phyloP scores from a whole-genome alignment of 2,329 filamentous ascomycete genomes.

The Aspergillus jensenii region DNA sequence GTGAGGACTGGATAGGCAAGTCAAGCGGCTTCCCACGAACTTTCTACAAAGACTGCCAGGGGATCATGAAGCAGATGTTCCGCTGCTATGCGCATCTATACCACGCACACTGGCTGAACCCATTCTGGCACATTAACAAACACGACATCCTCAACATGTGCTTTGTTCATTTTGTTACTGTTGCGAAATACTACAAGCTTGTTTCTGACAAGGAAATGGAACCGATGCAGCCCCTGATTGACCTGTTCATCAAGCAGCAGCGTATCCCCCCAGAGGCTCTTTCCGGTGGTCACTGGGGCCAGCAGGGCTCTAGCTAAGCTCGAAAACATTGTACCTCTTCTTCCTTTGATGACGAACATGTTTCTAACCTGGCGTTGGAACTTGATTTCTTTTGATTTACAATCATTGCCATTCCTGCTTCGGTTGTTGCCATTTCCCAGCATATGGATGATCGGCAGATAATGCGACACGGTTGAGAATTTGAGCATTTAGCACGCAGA shows the following conservation, averaged over 20 bases:
- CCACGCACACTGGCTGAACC: conserved; percentile 88
- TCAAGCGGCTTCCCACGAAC: conserved; percentile 87
- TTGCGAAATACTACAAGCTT: conserved; percentile 77
- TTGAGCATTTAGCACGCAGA: conserved; percentile 39
- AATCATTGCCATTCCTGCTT: conserved; percentile 14
- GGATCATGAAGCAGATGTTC: conserved; percentile 97
- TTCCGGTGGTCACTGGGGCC: conserved; percentile 43
- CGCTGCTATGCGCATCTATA: conserved; percentile 97
- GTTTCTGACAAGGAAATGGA: conserved; percentile 87
- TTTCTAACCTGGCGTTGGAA: conserved; percentile 37
- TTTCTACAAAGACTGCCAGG: conserved; percentile 87
- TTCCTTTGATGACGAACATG: conserved; percentile 22
- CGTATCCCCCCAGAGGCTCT: conserved; percentile 72
- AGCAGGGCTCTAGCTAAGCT: conserved; percentile 34
- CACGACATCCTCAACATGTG: conserved; percentile 77
- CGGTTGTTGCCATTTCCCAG: conserved; percentile 11
- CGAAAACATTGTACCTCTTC: conserved; percentile 7
- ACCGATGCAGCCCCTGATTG: conserved; percentile 92
- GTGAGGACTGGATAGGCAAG: conserved; percentile 83
- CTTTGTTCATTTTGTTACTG: conserved; percentile 81
- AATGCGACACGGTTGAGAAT: conserved; percentile 25
- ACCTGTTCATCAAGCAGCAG: conserved; percentile 86
- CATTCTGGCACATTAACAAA: conserved; percentile 76
- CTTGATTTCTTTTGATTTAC: conserved; percentile 19
- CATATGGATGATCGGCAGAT: conserved; percentile 19